A percentile compares a stretch with the other conserved stretches of the same genome.
Conservation (phyloP, 192 early-diverging fungal genomes). For the Kickxella alabastrina region DNA sequence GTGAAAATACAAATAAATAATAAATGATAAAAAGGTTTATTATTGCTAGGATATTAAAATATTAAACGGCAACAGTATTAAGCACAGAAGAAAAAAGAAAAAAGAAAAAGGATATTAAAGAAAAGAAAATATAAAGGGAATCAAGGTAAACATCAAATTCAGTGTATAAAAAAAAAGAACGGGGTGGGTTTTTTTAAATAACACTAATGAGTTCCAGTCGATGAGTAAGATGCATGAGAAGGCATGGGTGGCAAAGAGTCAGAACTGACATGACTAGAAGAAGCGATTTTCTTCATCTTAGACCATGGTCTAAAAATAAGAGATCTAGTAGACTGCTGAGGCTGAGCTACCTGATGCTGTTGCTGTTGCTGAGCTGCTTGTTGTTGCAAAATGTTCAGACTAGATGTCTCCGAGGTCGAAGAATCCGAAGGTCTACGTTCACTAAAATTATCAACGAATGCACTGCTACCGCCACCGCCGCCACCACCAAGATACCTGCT, state of each 20-base stretch:
- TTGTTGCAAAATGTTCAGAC: neutral
- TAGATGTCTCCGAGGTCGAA: constrained; percentile 4
- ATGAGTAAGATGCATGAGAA: constrained; percentile 29
- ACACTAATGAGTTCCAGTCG: too few species aligned
- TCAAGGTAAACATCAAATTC: too few species aligned
- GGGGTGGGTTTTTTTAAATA: too few species aligned
- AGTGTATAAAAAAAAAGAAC: too few species aligned
- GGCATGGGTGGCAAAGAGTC: constrained; percentile 41
- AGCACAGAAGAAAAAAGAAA: neutral
- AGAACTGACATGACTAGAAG: constrained; percentile 31
- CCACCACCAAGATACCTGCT: constrained; percentile 30
- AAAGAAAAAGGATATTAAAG: neutral
- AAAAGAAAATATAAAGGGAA: neutral
- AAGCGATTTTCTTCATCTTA: constrained; percentile 50
- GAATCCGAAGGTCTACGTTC: constrained; percentile 43
- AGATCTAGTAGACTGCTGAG: constrained; percentile 28
- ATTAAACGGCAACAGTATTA: neutral
- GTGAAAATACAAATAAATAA: neutral
- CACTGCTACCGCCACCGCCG: constrained; percentile 5
- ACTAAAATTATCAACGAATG: neutral
- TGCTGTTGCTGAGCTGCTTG: constrained; percentile 14
- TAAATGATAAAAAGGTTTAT: neutral
- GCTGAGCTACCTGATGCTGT: constrained; percentile 20
- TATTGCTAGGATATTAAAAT: neutral
- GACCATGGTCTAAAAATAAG: constrained; percentile 46